These are phyloP conservation scores for Dioscorea zingiberensis DNA, from an alignment of 106 monocot genomes.

Conservation along the genomic window DNA sequence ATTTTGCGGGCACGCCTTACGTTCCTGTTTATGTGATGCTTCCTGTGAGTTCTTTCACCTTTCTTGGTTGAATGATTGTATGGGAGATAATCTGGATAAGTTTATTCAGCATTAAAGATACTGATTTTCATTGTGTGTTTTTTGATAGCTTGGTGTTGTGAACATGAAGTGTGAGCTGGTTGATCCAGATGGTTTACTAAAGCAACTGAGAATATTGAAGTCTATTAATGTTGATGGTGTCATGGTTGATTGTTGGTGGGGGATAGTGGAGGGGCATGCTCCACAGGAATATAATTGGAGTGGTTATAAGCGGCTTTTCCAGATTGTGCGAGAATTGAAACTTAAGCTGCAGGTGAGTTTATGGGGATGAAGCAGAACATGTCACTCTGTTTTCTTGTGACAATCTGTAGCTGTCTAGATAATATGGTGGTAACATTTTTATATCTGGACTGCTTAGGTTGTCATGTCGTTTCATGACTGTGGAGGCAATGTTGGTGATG, in stretches of 20 bases:
- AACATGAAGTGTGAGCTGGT: constrained; percentile 78
- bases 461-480: constrained; percentile 99
- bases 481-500: constrained; percentile 91
- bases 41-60: constrained; percentile 39
- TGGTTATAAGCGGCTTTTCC: constrained; percentile 80
- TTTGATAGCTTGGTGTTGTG: constrained; percentile 60
- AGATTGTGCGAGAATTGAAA: constrained; percentile 64
- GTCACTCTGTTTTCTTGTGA: too few species aligned
- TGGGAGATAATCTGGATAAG: not conserved
- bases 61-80: too few species aligned
- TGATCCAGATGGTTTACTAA: constrained; percentile 56
- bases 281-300: constrained; percentile 82
- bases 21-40: constrained; percentile 94
- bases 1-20: constrained; percentile 82
- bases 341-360: constrained; percentile 85
- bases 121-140: constrained; percentile 1
- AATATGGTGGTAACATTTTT: constrained; percentile 5
- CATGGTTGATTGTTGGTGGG: constrained; percentile 99
- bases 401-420: not conserved
- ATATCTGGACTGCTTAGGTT: constrained; percentile 35
- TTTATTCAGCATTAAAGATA: not conserved
- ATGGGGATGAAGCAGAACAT: not conserved
- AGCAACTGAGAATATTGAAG: constrained; percentile 60
- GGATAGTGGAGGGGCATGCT: constrained; percentile 73
- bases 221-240: constrained; percentile 79